phyloP scores from a whole-genome alignment of 805 yeast genomes.

The Yarrowia deformans region DNA sequence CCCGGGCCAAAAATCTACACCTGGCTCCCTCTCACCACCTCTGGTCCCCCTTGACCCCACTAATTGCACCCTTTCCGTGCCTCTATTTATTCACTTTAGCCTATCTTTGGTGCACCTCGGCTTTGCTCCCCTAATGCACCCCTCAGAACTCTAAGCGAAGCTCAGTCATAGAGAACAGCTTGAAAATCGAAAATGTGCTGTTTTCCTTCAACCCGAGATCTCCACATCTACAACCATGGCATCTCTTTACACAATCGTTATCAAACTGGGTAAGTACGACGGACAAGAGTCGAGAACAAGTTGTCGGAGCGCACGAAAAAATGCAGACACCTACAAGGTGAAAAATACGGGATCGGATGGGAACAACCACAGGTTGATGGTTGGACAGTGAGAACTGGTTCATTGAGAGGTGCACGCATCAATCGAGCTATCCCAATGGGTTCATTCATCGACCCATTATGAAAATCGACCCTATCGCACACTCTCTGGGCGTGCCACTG shows the following conservation, averaged over 20 bases:
- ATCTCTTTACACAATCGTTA: conserved; percentile 57
- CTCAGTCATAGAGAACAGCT: conserved; percentile 16
- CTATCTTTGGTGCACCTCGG: conserved; percentile 35
- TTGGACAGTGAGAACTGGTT: too few relatives aligned
- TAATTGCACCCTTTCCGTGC: too few relatives aligned
- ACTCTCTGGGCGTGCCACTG: too few relatives aligned
- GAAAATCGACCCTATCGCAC: too few relatives aligned
- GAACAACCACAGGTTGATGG: too few relatives aligned
- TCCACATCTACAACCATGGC: conserved; percentile 40
- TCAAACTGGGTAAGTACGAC: conserved; percentile 55
- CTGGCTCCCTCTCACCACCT: neutral
- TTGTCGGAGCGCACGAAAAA: neutral
- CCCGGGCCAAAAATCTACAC: neutral
- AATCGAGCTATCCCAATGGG: too few relatives aligned
- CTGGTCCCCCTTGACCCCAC: neutral
- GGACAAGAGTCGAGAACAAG: neutral
- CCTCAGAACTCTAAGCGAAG: conserved; percentile 20
- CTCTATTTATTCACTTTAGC: conserved; percentile 9
- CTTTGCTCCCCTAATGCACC: conserved; percentile 37
- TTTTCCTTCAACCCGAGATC: conserved; percentile 8
- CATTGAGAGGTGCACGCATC: too few relatives aligned
- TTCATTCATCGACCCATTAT: too few relatives aligned
- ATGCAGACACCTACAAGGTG: neutral
- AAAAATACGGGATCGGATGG: neutral
- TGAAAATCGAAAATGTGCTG: neutral